phyloP scores from a whole-genome alignment of 2,329 filamentous ascomycete genomes.

The Arachnopeziza araneosa region DNA sequence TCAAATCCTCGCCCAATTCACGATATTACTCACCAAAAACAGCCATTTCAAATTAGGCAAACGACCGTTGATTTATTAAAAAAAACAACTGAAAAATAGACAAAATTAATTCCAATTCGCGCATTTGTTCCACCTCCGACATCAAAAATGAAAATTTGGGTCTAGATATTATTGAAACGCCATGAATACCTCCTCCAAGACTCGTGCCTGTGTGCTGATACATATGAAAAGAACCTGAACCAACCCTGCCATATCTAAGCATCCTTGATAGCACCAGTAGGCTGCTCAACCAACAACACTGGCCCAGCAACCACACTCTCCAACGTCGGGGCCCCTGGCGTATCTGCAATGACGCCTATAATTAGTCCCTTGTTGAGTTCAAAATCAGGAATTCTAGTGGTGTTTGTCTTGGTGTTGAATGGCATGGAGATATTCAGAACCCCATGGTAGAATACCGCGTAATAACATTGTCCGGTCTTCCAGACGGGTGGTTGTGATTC shows the following conservation, averaged over 20 bases:
- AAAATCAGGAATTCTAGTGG: conserved; percentile 33
- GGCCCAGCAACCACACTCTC: conserved; percentile 37
- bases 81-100: too few relatives aligned
- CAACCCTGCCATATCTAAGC: conserved; percentile 1
- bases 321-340: conserved; percentile 32
- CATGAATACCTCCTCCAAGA: too few relatives aligned
- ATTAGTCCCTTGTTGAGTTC: conserved; percentile 34
- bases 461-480: conserved; percentile 29
- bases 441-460: conserved; percentile 38
- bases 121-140: too few relatives aligned
- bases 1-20: too few relatives aligned
- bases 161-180: too few relatives aligned
- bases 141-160: too few relatives aligned
- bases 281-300: conserved; percentile 34
- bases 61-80: too few relatives aligned
- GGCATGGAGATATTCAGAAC: conserved; percentile 33
- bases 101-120: too few relatives aligned
- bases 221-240: not conserved
- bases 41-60: too few relatives aligned
- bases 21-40: too few relatives aligned
- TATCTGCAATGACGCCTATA: conserved; percentile 33
- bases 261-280: conserved; percentile 22
- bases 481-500: conserved; percentile 26
- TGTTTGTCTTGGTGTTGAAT: conserved; percentile 31
- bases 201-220: not conserved